A percentile compares a stretch with the other conserved stretches of the same genome.
These are phyloP conservation scores for Spizellomyces punctatus DNA, from an alignment of 192 early-diverging fungal genomes.

Conservation along the genomic window DNA sequence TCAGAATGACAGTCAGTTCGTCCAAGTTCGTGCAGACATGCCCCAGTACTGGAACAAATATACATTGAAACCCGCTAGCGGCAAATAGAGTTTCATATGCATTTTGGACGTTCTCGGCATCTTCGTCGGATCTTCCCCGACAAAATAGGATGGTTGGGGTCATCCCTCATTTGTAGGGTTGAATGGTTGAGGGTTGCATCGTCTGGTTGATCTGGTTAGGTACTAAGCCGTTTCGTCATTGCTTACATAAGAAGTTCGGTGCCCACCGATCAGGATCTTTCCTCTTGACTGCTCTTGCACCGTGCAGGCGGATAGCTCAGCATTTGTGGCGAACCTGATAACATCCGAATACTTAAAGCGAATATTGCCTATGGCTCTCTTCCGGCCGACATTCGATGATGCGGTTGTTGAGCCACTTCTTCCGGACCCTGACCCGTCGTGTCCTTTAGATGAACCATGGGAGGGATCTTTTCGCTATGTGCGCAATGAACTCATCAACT, in stretches of 20 bases:
- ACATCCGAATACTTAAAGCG: no score
- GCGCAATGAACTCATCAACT: not conserved
- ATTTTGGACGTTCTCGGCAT: constrained; percentile 15
- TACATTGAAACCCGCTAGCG: not conserved
- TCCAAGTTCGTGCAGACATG: constrained; percentile 4
- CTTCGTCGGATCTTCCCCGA: constrained; percentile 3
- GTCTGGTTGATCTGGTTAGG: no score
- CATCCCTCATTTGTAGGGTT: no score
- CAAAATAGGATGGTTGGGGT: constrained; percentile 22
- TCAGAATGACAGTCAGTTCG: not conserved
- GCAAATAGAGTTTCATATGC: constrained; percentile 1
- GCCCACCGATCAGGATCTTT: no score
- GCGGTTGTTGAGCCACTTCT: not conserved
- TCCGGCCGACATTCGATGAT: not conserved
- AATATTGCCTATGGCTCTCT: not conserved
- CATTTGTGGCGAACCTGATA: no score
- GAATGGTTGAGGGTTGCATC: no score
- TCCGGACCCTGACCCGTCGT: not conserved
- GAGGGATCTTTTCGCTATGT: not conserved
- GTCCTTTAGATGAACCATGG: not conserved
- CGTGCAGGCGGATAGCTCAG: no score
- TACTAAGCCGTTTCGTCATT: no score
- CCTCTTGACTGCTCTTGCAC: no score
- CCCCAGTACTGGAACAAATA: constrained; percentile 18
- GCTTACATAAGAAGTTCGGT: no score